phyloP scores from a whole-genome alignment of 805 yeast genomes.

The Metschnikowia corniflorae region DNA sequence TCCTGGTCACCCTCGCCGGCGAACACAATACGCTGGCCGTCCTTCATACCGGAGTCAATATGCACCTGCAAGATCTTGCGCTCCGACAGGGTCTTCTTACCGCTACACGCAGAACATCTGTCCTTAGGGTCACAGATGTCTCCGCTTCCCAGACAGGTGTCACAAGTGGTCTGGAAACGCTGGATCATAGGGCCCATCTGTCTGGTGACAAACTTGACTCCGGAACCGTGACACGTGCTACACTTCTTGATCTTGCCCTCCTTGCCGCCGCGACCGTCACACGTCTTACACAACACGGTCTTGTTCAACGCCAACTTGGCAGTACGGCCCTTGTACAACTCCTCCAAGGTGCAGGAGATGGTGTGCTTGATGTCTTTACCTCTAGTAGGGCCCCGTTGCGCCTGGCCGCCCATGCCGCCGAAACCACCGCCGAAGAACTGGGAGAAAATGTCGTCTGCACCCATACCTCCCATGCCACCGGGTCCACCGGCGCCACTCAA shows the following conservation, averaged over 20 bases:
- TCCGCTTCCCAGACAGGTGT: conserved; percentile 88
- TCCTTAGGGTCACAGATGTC: conserved; percentile 82
- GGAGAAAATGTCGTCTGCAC: conserved; percentile 70
- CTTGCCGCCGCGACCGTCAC: conserved; percentile 97
- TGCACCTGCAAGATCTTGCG: conserved; percentile 92
- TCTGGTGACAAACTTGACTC: conserved; percentile 87
- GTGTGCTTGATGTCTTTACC: conserved; percentile 92
- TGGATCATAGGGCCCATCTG: conserved; percentile 99
- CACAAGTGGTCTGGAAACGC: conserved; percentile 94
- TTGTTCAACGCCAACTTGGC: conserved; percentile 92
- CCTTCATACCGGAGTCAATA: conserved; percentile 94
- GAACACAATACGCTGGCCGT: conserved; percentile 88
- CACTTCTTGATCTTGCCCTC: conserved; percentile 86
- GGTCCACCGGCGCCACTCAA: conserved; percentile 45
- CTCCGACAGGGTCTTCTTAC: conserved; percentile 83
- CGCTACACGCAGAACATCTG: conserved; percentile 82
- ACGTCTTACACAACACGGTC: conserved; percentile 80
- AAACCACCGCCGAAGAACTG: conserved; percentile 77
- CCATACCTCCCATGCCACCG: conserved; percentile 52
- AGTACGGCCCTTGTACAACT: conserved; percentile 88
- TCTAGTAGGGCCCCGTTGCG: conserved; percentile 78
- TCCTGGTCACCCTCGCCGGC: conserved; percentile 97
- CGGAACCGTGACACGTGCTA: conserved; percentile 84
- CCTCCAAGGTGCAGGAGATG: conserved; percentile 82
- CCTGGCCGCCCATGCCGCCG: conserved; percentile 55